A percentile compares a stretch with the other conserved stretches of the same genome.
Evolutionary conservation across 2,329 filamentous ascomycete species (phyloP).

Genomic region (Hortaea werneckii): DNA sequence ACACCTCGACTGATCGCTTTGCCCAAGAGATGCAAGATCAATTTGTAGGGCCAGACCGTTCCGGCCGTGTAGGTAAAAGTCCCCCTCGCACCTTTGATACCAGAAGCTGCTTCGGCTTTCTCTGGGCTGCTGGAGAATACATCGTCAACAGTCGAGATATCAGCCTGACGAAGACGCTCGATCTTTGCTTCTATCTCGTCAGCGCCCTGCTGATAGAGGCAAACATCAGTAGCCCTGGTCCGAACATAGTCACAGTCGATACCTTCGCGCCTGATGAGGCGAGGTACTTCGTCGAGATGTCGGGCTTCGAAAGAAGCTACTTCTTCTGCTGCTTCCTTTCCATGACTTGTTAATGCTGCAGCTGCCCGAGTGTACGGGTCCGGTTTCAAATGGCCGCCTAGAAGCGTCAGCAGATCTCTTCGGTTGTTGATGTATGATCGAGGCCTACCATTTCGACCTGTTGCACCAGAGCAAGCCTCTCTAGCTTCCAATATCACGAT

Average conservation of each 20-base stretch:
- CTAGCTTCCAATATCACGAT: conserved; percentile 63
- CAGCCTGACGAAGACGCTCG: conserved; percentile 21
- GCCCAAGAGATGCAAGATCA: conserved; percentile 60
- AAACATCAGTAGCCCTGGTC: conserved; percentile 29
- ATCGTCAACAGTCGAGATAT: conserved; percentile 18
- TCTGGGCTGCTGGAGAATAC: conserved; percentile 20
- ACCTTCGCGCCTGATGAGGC: conserved; percentile 22
- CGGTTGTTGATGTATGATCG: background rate
- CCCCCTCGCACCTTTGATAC: conserved; percentile 29
- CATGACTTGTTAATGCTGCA: conserved; percentile 14
- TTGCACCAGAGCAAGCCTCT: conserved; percentile 69
- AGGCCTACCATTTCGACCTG: conserved; percentile 46
- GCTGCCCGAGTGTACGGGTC: conserved; percentile 23
- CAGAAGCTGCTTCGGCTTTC: conserved; percentile 25
- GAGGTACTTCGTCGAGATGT: conserved; percentile 21
- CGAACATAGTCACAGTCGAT: conserved; percentile 36
- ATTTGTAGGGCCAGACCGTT: conserved; percentile 68
- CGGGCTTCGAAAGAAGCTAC: conserved; percentile 20
- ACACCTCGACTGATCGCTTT: conserved; percentile 43
- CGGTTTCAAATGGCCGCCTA: conserved; percentile 26
- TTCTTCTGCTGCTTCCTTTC: conserved; percentile 18
- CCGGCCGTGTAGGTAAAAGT: conserved; percentile 40
- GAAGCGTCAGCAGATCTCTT: background rate
- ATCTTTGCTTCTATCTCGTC: conserved; percentile 20
- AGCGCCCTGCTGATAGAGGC: conserved; percentile 16